phyloP scores from a whole-genome alignment of 2,329 filamentous ascomycete species.

The Exophiala bonariae region DNA sequence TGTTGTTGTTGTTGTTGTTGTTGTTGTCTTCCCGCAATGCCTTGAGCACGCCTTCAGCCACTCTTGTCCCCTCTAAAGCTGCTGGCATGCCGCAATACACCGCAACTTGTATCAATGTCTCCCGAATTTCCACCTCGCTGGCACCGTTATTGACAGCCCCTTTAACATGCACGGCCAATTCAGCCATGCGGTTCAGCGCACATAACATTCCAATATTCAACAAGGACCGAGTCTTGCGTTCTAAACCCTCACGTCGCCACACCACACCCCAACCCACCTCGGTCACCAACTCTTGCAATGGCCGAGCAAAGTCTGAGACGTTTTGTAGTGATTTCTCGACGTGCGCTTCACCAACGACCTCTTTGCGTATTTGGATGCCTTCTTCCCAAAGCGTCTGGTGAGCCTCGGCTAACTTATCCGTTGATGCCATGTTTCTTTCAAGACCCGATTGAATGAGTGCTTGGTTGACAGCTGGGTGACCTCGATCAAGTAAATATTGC shows the following conservation, averaged over 20 bases:
- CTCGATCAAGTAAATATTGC: too few relatives aligned
- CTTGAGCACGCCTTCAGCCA: constrained; percentile 29
- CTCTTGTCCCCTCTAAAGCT: constrained; percentile 42
- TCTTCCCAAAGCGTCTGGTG: constrained; percentile 61
- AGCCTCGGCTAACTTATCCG: constrained; percentile 23
- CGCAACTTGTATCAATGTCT: constrained; percentile 38
- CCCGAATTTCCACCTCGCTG: constrained; percentile 62
- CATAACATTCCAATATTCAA: constrained; percentile 67
- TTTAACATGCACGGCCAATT: constrained; percentile 62
- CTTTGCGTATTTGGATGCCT: constrained; percentile 60
- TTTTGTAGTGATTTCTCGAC: constrained; percentile 50
- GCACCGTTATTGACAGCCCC: constrained; percentile 65
- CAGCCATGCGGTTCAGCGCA: constrained; percentile 59
- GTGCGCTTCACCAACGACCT: constrained; percentile 62
- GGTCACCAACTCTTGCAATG: constrained; percentile 64
- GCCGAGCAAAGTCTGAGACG: constrained; percentile 58
- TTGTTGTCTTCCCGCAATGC: constrained; percentile 17
- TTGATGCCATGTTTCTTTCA: constrained; percentile 16
- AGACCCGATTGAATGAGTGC: too few relatives aligned
- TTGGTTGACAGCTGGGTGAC: too few relatives aligned
- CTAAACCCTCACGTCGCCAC: constrained; percentile 64
- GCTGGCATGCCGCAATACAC: constrained; percentile 46
- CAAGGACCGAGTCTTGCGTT: constrained; percentile 60
- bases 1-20: background rate
- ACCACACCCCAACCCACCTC: constrained; percentile 65